These are phyloP conservation scores for Tricholoma hemisulphureum DNA, from an alignment of 768 basidiomycete species.

Conservation along the genomic window DNA sequence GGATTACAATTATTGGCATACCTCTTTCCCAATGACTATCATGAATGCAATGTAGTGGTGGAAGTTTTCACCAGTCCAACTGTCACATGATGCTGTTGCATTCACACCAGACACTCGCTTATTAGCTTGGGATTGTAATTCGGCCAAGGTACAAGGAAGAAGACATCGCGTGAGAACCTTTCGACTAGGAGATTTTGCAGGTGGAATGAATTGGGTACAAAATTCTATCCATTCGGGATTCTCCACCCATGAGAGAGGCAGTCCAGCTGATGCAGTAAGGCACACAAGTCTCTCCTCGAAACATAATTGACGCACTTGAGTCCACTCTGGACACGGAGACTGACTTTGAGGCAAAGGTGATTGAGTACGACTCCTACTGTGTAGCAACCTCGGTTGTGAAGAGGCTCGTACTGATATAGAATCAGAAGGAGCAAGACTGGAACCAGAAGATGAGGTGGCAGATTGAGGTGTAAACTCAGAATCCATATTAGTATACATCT, in stretches of 20 bases:
- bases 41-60: slow-evolving; percentile 35
- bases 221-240: slow-evolving; percentile 33
- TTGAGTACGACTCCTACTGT: no score
- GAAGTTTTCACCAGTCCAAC: slow-evolving; percentile 25
- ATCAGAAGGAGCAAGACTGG: no score
- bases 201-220: slow-evolving; percentile 29
- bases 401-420: no score
- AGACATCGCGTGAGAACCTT: slow-evolving; percentile 20
- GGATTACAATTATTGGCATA: background rate
- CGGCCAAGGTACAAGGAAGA: slow-evolving; percentile 13
- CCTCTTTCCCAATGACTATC: slow-evolving; percentile 4
- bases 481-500: no score
- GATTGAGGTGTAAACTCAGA: no score
- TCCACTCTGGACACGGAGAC: no score
- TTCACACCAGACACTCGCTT: slow-evolving; percentile 24
- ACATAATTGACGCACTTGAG: no score
- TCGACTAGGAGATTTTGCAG: slow-evolving; percentile 8
- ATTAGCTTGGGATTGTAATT: slow-evolving; percentile 20
- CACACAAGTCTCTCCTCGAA: no score
- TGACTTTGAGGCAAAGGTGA: no score
- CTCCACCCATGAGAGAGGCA: slow-evolving; percentile 38
- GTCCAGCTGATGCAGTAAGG: slow-evolving; percentile 33
- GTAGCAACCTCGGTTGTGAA: no score
- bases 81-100: no score
- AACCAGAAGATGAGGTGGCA: no score